Evolutionary conservation across 805 yeast genomes (phyloP), one percentile per base, ranked within the genome.

Genomic region (Deakozyma indianensis): DNA sequence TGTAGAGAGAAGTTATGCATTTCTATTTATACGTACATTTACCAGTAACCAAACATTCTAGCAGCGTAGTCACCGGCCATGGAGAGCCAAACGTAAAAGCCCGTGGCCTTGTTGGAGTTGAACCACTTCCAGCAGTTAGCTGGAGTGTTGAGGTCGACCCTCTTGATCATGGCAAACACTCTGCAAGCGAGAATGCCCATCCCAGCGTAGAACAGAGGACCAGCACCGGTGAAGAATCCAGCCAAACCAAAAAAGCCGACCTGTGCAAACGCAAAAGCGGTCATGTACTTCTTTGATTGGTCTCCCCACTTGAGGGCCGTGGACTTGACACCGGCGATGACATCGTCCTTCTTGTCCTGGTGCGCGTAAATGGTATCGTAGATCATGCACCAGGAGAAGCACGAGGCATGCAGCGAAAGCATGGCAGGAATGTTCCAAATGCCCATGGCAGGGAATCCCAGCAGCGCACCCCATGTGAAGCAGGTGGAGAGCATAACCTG

Each of bases 331-430:
- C 98, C 98, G 0, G 95, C 96, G 47, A 74, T 70, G 45, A 84
- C 66, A 63, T 92, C 99, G 56, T 81, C 92, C 44, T 62, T 65
- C 65, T 92, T 92, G 63, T 92, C 99, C 65, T 92, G 99, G 60
- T 92, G 99, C 0, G 98, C 99, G 61, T 92, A 92, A 35, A 92
- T 76, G 1, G 98, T 86, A 62, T 92, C 99, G 63, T 92, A 92
- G 44, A 80, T 79, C 88, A 92, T 84, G 53, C 95, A 80, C 98
- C 99, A 92, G 46, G 80, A 70, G 57, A 79, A 82, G 41, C 86
- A 78, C 16, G 95, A 76, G 2, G 77, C 59, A 56, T 80, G 85
- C 43, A 92, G 66, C 0, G 96, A 85, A 2, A 75, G 65, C 77
- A 88, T 88, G 3, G 86, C 81, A 7, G 77, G 65, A 68, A 76